Base-by-base conservation (phyloP, 1,139 yeast species). In the Saccharomyces hybrid region DNA sequence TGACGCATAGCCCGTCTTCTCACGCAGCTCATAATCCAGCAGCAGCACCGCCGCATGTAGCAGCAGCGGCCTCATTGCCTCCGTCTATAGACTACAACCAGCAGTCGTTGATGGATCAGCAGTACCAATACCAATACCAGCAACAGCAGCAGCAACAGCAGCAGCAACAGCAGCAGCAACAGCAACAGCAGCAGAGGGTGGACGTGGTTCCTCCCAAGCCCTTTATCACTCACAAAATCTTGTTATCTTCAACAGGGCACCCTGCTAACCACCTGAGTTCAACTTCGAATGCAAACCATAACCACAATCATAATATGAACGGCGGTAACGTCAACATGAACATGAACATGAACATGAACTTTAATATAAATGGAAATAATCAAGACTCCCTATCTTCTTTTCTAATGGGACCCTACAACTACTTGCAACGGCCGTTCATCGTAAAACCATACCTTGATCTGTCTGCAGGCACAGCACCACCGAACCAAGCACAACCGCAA, bases 1-100 rank as follows among this genome's bases (percentile, higher is more conserved):
- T 59, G 31, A 58, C 61, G 29, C 56, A 57, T 46, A 57, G 58
- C 32, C 62, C 58, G 52, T 38, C 53, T 12, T 19, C 52, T 2
- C 21, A 31, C 3, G 27, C 46, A 12, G 49, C 32, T 34, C 52
- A 47, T 26, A 47, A 49, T 14, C 19, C 28, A 29, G 7, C 51
- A 38, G 16, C 42, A 24, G 56, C 51, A 24, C 26, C 6, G 26
- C 26, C 26, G 26, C 26, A 24, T 24, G 26, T 24, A 16, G 48
- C 54, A 29, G 42, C 53, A 34, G 48, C 42, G 16, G 31, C 42
- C 12, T 21, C 47, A 24, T 27, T 38, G 12, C 44, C 26, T 11
- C 44, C 44, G 4, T 16, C 44, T 38, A 11, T 38, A 21, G 44
- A 38, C 19, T 38, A 38, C 19, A 19, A 6, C 24, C 44, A 38